phyloP scores from a whole-genome alignment of 441 rosid species.

The Arabidopsis lyrata region DNA sequence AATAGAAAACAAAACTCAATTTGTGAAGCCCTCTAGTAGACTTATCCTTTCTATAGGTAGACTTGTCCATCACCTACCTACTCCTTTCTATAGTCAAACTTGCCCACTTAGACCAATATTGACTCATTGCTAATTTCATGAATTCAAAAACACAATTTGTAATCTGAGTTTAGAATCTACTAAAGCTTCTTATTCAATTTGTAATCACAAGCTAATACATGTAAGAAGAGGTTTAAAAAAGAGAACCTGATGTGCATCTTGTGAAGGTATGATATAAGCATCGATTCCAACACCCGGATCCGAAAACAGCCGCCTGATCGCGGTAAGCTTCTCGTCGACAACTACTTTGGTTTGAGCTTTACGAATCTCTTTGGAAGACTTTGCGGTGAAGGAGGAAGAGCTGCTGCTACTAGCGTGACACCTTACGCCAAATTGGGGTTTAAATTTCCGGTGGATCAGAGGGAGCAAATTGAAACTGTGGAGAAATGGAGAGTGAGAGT shows the following conservation, averaged over 20 bases:
- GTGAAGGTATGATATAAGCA: slow-evolving; percentile 93
- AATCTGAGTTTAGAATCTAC: not conserved
- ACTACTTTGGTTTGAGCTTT: slow-evolving; percentile 43
- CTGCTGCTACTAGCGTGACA: slow-evolving; percentile 50
- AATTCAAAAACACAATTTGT: too few species aligned
- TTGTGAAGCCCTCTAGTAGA: not conserved
- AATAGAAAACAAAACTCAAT: not conserved
- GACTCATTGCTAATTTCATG: too few species aligned
- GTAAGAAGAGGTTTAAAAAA: not conserved
- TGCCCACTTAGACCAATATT: not conserved
- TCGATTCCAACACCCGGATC: slow-evolving; percentile 81
- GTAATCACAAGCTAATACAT: not conserved
- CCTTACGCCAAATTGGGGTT: slow-evolving; percentile 41
- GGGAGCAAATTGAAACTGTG: slow-evolving; percentile 44
- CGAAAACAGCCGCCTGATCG: slow-evolving; percentile 69
- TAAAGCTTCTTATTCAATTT: not conserved
- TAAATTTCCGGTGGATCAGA: slow-evolving; percentile 29
- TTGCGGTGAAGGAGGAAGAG: slow-evolving; percentile 67
- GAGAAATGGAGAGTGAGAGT: slow-evolving; percentile 52
- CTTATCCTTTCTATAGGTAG: not conserved
- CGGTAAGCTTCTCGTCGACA: slow-evolving; percentile 74
- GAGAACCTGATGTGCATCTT: slow-evolving; percentile 94
- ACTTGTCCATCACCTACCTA: not conserved
- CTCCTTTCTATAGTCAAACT: not conserved
- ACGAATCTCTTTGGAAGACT: slow-evolving; percentile 74